Conservation (phyloP, 352 stramenopile species). For the Globisporangium orthogonon region DNA sequence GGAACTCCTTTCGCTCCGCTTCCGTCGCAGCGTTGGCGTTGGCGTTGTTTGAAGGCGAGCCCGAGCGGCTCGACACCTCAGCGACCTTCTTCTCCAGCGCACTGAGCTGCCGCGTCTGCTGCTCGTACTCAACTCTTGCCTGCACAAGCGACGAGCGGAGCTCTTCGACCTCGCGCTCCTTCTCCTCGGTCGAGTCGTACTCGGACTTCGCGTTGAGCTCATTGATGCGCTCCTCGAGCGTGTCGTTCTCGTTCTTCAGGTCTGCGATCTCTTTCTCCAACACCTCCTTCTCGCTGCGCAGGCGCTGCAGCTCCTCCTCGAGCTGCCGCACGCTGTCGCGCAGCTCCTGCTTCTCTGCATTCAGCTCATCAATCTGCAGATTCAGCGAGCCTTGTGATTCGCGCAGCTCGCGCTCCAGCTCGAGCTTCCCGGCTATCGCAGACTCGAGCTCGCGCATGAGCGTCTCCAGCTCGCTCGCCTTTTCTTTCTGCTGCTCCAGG, state of each 20-base stretch:
- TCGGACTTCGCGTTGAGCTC: conserved; percentile 37
- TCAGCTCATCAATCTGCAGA: conserved; percentile 10
- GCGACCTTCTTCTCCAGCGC: conserved; percentile 52
- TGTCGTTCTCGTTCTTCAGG: conserved; percentile 50
- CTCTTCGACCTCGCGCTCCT: conserved; percentile 46
- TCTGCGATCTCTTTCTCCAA: conserved; percentile 35
- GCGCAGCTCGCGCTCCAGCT: conserved; percentile 17
- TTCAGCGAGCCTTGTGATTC: conserved; percentile 9
- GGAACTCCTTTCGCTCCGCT: conserved; percentile 51
- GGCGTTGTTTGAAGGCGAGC: conserved; percentile 9
- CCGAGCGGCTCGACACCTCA: conserved; percentile 30
- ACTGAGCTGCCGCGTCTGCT: conserved; percentile 49
- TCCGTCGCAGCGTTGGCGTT: conserved; percentile 24
- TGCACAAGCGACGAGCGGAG: conserved; percentile 54
- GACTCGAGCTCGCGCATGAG: conserved; percentile 21
- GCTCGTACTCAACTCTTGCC: conserved; percentile 43
- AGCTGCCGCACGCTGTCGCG: conserved; percentile 10
- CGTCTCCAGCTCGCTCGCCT: conserved; percentile 24
- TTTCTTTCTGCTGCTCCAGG: conserved; percentile 25
- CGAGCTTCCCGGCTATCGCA: conserved; percentile 21
- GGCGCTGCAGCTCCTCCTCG: conserved; percentile 23
- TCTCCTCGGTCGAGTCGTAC: conserved; percentile 32
- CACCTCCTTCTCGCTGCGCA: conserved; percentile 31
- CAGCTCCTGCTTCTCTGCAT: conserved; percentile 13
- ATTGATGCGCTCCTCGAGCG: conserved; percentile 48